phyloP scores from a whole-genome alignment of 2,329 filamentous ascomycete species.

The Aspergillus luchuensis region DNA sequence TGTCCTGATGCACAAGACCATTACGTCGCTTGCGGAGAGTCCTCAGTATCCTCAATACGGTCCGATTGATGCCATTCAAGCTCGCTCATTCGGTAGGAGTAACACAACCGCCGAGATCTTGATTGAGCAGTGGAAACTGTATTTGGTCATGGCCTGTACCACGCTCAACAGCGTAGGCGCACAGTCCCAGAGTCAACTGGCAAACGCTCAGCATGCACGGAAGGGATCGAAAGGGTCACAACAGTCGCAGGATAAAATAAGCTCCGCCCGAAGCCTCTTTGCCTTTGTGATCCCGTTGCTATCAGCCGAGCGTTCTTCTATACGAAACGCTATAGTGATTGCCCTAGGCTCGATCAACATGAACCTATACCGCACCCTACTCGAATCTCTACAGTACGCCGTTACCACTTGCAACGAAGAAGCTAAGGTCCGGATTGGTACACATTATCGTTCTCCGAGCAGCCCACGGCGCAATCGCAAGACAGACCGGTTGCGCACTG shows the following conservation, averaged over 20 bases:
- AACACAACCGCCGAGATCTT: slow-evolving; percentile 78
- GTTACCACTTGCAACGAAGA: slow-evolving; percentile 86
- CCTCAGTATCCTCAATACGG: slow-evolving; percentile 54
- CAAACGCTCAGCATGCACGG: slow-evolving; percentile 71
- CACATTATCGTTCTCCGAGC: slow-evolving; percentile 80
- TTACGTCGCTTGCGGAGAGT: slow-evolving; percentile 76
- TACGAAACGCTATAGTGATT: slow-evolving; percentile 85
- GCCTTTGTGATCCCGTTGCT: slow-evolving; percentile 87
- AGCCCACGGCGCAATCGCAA: slow-evolving; percentile 77
- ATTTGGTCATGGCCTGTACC: slow-evolving; percentile 94
- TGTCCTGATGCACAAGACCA: slow-evolving; percentile 86
- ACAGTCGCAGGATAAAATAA: slow-evolving; percentile 73
- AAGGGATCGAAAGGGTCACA: slow-evolving; percentile 72
- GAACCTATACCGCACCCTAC: slow-evolving; percentile 84
- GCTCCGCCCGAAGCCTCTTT: slow-evolving; percentile 85
- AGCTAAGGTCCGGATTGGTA: slow-evolving; percentile 73
- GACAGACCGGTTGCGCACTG: slow-evolving; percentile 84
- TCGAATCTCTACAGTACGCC: slow-evolving; percentile 86
- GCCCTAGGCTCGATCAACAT: slow-evolving; percentile 94
- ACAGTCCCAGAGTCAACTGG: slow-evolving; percentile 60
- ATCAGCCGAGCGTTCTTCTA: slow-evolving; percentile 74
- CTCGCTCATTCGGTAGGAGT: slow-evolving; percentile 50
- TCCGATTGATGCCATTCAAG: slow-evolving; percentile 39
- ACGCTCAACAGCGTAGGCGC: slow-evolving; percentile 83
- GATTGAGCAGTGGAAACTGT: slow-evolving; percentile 97